Evolutionary conservation across 345 rosid species (phyloP).

Genomic region (Atalantia buxifolia): DNA sequence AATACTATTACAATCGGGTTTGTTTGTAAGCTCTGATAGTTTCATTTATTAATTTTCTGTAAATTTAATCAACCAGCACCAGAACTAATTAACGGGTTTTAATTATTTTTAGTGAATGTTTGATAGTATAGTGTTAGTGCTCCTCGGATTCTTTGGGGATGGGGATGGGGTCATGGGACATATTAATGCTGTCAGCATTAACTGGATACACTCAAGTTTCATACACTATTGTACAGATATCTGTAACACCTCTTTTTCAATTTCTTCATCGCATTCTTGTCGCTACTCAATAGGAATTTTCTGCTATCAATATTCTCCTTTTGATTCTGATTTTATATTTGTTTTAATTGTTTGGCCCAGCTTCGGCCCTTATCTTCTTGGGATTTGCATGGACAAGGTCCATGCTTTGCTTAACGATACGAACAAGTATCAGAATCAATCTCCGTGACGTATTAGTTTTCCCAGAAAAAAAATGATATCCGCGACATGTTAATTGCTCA

Average conservation of each 20-base stretch:
- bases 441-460: no score
- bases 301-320: background rate
- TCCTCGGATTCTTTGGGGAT: background rate
- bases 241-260: background rate
- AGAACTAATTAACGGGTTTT: background rate
- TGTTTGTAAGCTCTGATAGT: background rate
- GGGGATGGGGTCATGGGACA: background rate
- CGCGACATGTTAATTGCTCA: no score
- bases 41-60: background rate
- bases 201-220: background rate
- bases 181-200: background rate
- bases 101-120: background rate
- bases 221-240: background rate
- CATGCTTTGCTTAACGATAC: background rate
- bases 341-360: background rate
- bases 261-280: background rate
- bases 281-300: background rate
- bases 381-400: background rate
- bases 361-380: background rate
- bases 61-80: background rate
- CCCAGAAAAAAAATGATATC: no score
- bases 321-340: background rate
- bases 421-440: no score
- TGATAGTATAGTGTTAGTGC: background rate
- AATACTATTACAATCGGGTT: background rate